These are phyloP conservation scores for Arachis hypogaea DNA, from an alignment of 306 rosid genomes.

Conservation along the genomic window DNA sequence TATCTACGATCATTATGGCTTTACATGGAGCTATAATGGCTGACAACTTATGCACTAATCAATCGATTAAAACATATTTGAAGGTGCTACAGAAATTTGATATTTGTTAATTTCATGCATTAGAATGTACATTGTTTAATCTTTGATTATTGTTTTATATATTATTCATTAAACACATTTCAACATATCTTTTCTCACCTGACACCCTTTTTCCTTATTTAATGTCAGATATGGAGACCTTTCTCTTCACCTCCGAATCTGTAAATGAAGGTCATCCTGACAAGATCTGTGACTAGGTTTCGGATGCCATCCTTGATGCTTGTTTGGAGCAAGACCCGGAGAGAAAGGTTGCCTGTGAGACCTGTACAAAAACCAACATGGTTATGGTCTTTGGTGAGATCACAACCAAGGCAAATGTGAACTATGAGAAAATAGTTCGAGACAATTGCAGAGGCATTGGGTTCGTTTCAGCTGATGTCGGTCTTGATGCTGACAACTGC, in stretches of 20 bases:
- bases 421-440: slow-evolving; percentile 70
- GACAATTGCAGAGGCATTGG: slow-evolving; percentile 77
- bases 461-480: slow-evolving; percentile 67
- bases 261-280: slow-evolving; percentile 89
- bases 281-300: slow-evolving; percentile 84
- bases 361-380: slow-evolving; percentile 89
- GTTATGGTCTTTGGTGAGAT: slow-evolving; percentile 92
- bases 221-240: slow-evolving; percentile 64
- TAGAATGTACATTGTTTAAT: neutral
- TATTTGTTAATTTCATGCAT: neutral
- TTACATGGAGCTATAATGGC: neutral
- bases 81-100: slow-evolving; percentile 2
- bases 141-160: slow-evolving; percentile 5
- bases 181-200: slow-evolving; percentile 8
- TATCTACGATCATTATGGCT: neutral
- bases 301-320: slow-evolving; percentile 85
- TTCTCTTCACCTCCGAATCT: slow-evolving; percentile 87
- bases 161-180: slow-evolving; percentile 11
- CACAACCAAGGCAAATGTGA: slow-evolving; percentile 68
- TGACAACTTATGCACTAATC: slow-evolving; percentile 10
- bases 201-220: slow-evolving; percentile 30
- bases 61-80: neutral
- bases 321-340: slow-evolving; percentile 83
- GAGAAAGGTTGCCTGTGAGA: slow-evolving; percentile 86
- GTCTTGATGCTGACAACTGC: slow-evolving; percentile 76